Evolutionary conservation across 192 early-diverging fungal genomes (phyloP), one percentile per base, ranked within the genome.

Genomic region (Podila verticillata): DNA sequence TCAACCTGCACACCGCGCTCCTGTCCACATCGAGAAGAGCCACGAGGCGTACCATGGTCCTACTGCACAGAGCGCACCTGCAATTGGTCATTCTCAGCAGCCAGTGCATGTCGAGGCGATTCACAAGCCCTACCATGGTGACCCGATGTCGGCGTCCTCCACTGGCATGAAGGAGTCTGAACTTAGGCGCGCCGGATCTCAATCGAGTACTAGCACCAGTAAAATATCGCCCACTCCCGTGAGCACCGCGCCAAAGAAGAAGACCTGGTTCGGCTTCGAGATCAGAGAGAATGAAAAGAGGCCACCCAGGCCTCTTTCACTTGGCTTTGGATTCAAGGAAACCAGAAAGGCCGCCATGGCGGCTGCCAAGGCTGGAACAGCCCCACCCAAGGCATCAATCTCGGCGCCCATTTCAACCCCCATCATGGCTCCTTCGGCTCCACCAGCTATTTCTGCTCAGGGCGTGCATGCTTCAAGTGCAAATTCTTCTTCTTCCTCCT

Each of bases 271-370:
- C 10, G 68, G 68, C 12, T 36, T 64, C 3, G 54, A 34, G 26
- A 31, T 70, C 8, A 66, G 10, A 0, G 51, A 9, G 22, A 74
- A 63, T n/a, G 36, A 63, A 15, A 58, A 73, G 22, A 35, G n/a
- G 19, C 30, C n/a, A 7, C 49, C 49, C 24, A 26, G 5, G 2
- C 1, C 32, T 39, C 64, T 68, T 7, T 48, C 34, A 26, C 39
- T 77, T 28, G 67, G 67, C n/a, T 70, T 65, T 39, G 74, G 74
- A 36, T 77, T 64, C 68, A 77, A 70, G 39, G 74, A 77, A 1
- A 24, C 39, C 32, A 65, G 63, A 61, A 70, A 77, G 32, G 34
- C 54, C 29, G 61, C 26, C 12, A 36, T 29, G 24, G 73, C 73
- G 58, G 70, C 48, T 17, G 51, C 24, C 22, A 54, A 54, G 17